Conservation (phyloP, 192 early-diverging fungal genomes). For the Rhizophagus sp. region DNA sequence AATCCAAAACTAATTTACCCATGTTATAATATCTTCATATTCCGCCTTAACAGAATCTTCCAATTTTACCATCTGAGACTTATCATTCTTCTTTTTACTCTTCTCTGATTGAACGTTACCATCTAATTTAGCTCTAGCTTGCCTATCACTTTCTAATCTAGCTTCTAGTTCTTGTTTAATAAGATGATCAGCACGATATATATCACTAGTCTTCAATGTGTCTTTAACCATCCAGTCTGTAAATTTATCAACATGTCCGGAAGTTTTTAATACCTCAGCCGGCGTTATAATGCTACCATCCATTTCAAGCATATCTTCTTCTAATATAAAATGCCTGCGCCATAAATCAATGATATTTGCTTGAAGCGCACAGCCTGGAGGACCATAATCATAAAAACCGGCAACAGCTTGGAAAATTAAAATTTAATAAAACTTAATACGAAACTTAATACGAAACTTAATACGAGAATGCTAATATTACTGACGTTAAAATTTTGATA, state of each 20-base stretch:
- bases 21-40: conserved; percentile 88
- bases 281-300: conserved; percentile 99
- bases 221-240: conserved; percentile 99
- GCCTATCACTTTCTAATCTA: conserved; percentile 84
- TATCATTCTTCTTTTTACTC: conserved; percentile 71
- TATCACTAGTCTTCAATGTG: conserved; percentile 78
- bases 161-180: conserved; percentile 90
- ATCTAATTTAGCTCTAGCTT: conserved; percentile 58
- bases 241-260: conserved; percentile 99
- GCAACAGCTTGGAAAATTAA: conserved; percentile 67
- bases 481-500: neutral
- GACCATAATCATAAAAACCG: conserved; percentile 98
- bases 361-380: conserved; percentile 90
- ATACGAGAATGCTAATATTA: neutral
- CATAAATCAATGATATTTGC: conserved; percentile 87
- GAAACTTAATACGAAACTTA: neutral
- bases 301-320: conserved; percentile 99
- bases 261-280: conserved; percentile 92
- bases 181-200: conserved; percentile 97
- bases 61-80: conserved; percentile 63
- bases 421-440: neutral
- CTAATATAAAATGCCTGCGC: conserved; percentile 97
- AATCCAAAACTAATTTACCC: conserved; percentile 46
- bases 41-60: conserved; percentile 59
- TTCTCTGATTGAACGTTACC: conserved; percentile 49